These are phyloP conservation scores for Phyllosticta ampelicida DNA, from an alignment of 2,329 filamentous ascomycete genomes.

Conservation along the genomic window DNA sequence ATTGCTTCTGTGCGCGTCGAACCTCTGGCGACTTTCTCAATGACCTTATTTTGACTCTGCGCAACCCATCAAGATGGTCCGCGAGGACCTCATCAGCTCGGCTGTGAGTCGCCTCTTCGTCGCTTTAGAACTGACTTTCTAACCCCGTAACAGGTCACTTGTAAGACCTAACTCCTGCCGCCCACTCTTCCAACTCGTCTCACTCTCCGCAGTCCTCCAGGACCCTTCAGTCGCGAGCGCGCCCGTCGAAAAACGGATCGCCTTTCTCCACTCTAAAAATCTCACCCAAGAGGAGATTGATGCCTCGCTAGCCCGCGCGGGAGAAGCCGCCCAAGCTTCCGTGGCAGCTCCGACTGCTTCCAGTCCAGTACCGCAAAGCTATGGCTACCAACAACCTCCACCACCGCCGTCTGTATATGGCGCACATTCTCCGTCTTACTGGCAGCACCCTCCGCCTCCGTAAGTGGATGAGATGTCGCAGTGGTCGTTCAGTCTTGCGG, in stretches of 20 bases:
- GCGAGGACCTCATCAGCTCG: conserved; percentile 83
- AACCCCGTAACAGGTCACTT: conserved; percentile 36
- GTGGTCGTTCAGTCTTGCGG: background rate
- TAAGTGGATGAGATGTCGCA: conserved; percentile 23
- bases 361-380: conserved; percentile 28
- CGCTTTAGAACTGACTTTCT: conserved; percentile 9
- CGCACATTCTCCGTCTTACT: conserved; percentile 43
- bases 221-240: conserved; percentile 85
- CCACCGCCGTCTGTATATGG: conserved; percentile 33
- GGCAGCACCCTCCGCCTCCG: conserved; percentile 41
- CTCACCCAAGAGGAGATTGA: conserved; percentile 94
- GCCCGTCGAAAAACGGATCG: conserved; percentile 83
- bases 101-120: conserved; percentile 39
- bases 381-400: conserved; percentile 37
- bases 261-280: conserved; percentile 93
- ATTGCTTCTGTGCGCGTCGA: background rate
- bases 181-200: background rate
- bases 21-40: background rate
- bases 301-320: conserved; percentile 64
- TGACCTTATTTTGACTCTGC: conserved; percentile 5
- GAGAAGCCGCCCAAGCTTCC: conserved; percentile 36
- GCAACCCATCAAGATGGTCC: conserved; percentile 57
- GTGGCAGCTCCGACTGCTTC: conserved; percentile 38
- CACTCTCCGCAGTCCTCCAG: conserved; percentile 59
- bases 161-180: conserved; percentile 27